Evolutionary conservation across 1,284 basidiomycete genomes (phyloP).

Genomic region (Cystobasidium sp.): DNA sequence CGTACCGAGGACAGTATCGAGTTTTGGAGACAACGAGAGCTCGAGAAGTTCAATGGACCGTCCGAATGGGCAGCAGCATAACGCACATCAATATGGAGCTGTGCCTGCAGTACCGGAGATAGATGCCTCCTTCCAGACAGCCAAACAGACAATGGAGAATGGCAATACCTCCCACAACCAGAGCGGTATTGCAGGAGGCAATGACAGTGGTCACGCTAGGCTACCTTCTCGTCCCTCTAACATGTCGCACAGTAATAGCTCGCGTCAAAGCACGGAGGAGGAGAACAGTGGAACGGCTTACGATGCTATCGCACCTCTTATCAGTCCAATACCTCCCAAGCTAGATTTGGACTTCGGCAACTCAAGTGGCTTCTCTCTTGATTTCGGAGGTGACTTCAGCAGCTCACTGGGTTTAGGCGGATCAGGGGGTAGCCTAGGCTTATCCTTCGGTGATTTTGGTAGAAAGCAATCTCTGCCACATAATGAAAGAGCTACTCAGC

Average conservation of each 20-base stretch:
- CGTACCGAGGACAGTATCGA: slow-evolving; percentile 32
- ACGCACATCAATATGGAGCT: too few relatives aligned
- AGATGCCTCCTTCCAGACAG: slow-evolving; percentile 26
- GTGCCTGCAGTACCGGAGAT: slow-evolving; percentile 9
- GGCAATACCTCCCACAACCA: not conserved
- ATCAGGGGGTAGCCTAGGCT: not conserved
- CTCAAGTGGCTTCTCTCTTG: slow-evolving; percentile 25
- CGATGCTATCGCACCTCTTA: slow-evolving; percentile 13
- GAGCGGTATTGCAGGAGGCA: not conserved
- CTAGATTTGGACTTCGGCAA: slow-evolving; percentile 42
- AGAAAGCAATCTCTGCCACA: not conserved
- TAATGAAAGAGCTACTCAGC: too few relatives aligned
- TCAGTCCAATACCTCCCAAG: slow-evolving; percentile 39
- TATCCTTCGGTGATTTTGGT: slow-evolving; percentile 11
- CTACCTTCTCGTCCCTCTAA: slow-evolving; percentile 5
- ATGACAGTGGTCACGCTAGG: not conserved
- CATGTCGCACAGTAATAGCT: slow-evolving; percentile 4
- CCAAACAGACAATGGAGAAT: slow-evolving; percentile 11
- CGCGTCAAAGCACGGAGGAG: slow-evolving; percentile 16
- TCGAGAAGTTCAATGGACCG: slow-evolving; percentile 3
- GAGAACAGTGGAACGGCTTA: not conserved
- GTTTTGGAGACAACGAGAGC: slow-evolving; percentile 26
- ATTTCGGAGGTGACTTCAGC: slow-evolving; percentile 31
- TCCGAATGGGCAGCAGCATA: not conserved
- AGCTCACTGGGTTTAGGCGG: not conserved